Percentiles rank a stretch among this genome's conserved stretches.
These are phyloP conservation scores for Cyclotella distinguenda DNA, from an alignment of 108 stramenopile species.

Conservation along the genomic window DNA sequence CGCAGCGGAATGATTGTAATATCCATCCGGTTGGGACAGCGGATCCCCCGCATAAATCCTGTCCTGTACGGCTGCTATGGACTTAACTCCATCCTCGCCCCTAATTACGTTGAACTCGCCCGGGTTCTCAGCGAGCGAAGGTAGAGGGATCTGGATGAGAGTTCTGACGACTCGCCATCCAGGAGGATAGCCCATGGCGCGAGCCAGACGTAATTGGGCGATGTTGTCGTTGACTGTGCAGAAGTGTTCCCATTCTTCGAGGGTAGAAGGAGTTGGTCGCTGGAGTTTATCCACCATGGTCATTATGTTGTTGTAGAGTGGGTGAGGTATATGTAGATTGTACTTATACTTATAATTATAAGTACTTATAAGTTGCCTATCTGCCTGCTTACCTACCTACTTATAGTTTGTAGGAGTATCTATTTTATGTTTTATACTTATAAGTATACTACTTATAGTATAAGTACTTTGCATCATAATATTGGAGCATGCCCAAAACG, in stretches of 20 bases:
- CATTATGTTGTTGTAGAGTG: background rate
- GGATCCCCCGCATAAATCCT: constrained; percentile 51
- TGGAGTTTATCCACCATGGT: constrained; percentile 15
- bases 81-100: constrained; percentile 4
- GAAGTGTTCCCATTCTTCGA: constrained; percentile 47
- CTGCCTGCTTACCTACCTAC: too few species aligned
- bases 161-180: constrained; percentile 77
- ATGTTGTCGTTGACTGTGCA: constrained; percentile 44
- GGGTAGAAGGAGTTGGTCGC: constrained; percentile 43
- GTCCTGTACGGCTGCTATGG: constrained; percentile 44
- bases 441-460: too few species aligned
- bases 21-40: constrained; percentile 38
- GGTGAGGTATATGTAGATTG: too few species aligned
- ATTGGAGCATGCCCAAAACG: too few species aligned
- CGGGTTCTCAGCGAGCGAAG: constrained; percentile 16
- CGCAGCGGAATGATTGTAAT: constrained; percentile 49
- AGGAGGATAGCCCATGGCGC: constrained; percentile 80
- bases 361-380: too few species aligned
- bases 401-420: too few species aligned
- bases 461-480: too few species aligned
- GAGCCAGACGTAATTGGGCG: constrained; percentile 57
- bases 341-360: too few species aligned
- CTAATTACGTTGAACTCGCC: constrained; percentile 8
- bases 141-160: constrained; percentile 33
- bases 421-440: too few species aligned